Conservation (phyloP, 1,284 basidiomycete species). For the Fomes fomentarius region DNA sequence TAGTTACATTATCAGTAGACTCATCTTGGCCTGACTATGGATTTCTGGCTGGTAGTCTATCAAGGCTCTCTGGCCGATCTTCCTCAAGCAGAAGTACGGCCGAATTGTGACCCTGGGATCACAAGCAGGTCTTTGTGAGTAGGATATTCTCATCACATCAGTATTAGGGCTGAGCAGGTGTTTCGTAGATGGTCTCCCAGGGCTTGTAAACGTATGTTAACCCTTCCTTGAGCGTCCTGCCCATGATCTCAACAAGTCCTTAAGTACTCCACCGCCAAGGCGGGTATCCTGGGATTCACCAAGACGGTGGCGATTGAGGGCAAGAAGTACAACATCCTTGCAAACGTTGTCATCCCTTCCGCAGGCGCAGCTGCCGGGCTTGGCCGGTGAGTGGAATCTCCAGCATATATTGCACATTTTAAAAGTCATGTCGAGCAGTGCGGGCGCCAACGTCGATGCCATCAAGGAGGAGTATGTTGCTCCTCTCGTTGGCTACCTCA, state of each 20-base stretch:
- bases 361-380: conserved; percentile 37
- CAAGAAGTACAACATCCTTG: conserved; percentile 87
- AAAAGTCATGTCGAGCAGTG: conserved; percentile 46
- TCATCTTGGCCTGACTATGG: too few species aligned
- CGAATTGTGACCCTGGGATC: conserved; percentile 95
- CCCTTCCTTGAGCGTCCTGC: background rate
- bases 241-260: background rate
- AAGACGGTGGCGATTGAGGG: conserved; percentile 93
- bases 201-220: conserved; percentile 76
- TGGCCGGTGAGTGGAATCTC: conserved; percentile 20
- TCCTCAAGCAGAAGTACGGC: conserved; percentile 97
- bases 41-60: conserved; percentile 58
- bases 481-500: conserved; percentile 90
- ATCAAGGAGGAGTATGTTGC: conserved; percentile 97
- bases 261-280: conserved; percentile 92
- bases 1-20: too few species aligned
- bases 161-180: conserved; percentile 10
- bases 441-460: conserved; percentile 91
- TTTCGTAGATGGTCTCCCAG: conserved; percentile 86
- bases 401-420: background rate
- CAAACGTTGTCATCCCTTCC: conserved; percentile 88
- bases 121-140: conserved; percentile 88
- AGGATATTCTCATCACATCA: too few species aligned
- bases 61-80: conserved; percentile 96
- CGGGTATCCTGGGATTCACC: conserved; percentile 90